Evolutionary conservation across 768 basidiomycete genomes (phyloP), one percentile per base, ranked within the genome.

Genomic region (Suillus cothurnatus): DNA sequence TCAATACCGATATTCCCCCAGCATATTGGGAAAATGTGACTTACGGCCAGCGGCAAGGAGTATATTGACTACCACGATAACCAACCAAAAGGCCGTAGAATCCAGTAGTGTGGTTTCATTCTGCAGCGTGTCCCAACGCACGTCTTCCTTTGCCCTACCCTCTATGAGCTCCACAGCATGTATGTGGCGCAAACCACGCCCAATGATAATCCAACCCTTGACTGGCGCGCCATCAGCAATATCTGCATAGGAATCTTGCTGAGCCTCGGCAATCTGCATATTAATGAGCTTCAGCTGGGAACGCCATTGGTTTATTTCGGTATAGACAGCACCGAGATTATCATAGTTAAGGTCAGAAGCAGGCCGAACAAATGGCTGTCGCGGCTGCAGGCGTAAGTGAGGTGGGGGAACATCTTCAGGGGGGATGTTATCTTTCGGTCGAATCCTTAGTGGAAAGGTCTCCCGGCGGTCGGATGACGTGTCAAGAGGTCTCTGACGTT

Each of bases 121-220:
- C 74, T 91, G 90, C 58, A 94, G 77, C 31, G 91, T 86, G 64
- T 88, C 86, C 92, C 92, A 95, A 62, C 89, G 78, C 41, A 95
- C 86, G 73, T 94, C 92, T 71, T 94, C 92, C 74, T 91, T 93
- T 17, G 91, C 89, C 65, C 90, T 79, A 2, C 93, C 93, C 71
- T 92, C 89, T 28, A 95, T 92, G 41, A 90, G 77, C 72, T 90
- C 79, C 6, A 90, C 75, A 2, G 87, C 86, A 36, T 86, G 86
- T 32, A 94, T 73, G 68, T 82, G 84, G 62, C 86, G 76, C 65
- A 93, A 73, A 1, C 90, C 91, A 32, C 85, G 81, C 11, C 93
- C 93, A 47, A 92, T 83, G 72, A 95, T 76, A 61, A 95, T 72
- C 91, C 92, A 94, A 0, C 93, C 93, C 69, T 88, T 89, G 65